Percentiles rank a stretch among this genome's conserved stretches.
Conservation (phyloP, 306 rosid genomes). For the Hippophae gyantsensis region DNA sequence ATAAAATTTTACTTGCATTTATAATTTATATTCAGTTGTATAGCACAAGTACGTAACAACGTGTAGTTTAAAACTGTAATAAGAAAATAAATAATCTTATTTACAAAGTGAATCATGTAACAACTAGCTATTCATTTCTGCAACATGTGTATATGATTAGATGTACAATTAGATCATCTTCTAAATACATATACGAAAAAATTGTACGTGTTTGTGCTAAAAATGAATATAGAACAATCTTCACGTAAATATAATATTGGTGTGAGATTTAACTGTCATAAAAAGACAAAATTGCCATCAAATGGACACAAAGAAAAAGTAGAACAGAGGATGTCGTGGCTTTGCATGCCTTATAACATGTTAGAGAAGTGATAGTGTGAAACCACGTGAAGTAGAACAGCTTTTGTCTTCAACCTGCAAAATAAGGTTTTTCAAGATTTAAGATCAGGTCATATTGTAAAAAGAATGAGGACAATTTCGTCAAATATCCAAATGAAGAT, state of each 20-base stretch:
- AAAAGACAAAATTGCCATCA: constrained; percentile 5
- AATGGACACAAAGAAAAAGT: background rate
- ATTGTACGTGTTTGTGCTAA: no score
- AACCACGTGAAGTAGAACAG: constrained; percentile 6
- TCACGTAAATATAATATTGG: background rate
- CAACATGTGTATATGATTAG: no score
- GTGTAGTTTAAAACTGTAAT: no score
- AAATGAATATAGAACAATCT: background rate
- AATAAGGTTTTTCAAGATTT: background rate
- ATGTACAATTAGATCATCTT: no score
- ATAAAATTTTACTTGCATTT: no score
- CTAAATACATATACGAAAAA: no score
- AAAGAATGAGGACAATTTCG: constrained; percentile 4
- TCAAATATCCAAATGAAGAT: constrained; percentile 17
- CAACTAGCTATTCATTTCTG: no score
- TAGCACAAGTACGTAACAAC: no score
- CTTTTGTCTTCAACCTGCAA: constrained; percentile 24
- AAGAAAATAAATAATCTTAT: no score
- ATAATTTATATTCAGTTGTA: no score
- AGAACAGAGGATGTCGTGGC: constrained; percentile 10
- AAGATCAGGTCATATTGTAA: background rate
- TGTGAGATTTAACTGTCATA: background rate
- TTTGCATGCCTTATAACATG: constrained; percentile 7
- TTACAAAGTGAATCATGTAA: no score
- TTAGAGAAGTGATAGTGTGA: background rate